These are phyloP conservation scores for Bjerkandera adusta DNA, from an alignment of 1,284 basidiomycete genomes.

Conservation along the genomic window DNA sequence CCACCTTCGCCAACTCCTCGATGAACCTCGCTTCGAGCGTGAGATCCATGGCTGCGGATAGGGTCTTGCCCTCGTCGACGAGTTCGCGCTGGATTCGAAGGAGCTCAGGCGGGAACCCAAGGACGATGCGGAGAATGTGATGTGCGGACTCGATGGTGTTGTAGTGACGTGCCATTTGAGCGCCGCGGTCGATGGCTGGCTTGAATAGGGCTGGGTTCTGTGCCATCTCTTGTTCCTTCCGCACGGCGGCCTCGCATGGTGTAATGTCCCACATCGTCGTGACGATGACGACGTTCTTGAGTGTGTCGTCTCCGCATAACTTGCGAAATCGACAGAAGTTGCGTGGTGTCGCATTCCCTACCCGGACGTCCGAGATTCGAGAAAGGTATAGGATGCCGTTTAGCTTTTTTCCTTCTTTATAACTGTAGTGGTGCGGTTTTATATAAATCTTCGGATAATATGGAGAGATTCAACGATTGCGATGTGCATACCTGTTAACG, in stretches of 20 bases:
- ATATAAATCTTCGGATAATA: not conserved
- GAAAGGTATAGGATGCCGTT: constrained; percentile 53
- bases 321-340: constrained; percentile 49
- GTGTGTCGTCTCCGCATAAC: constrained; percentile 45
- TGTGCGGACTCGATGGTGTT: constrained; percentile 17
- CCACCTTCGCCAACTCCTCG: constrained; percentile 6
- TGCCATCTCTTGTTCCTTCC: constrained; percentile 10
- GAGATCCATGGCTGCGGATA: constrained; percentile 8
- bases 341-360: constrained; percentile 45
- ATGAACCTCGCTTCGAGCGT: not conserved
- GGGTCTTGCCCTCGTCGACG: constrained; percentile 16
- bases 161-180: constrained; percentile 16
- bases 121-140: constrained; percentile 13
- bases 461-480: not conserved
- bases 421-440: constrained; percentile 33
- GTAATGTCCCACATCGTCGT: constrained; percentile 52
- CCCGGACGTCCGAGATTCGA: constrained; percentile 47
- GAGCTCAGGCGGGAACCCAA: constrained; percentile 10
- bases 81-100: constrained; percentile 18
- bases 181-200: constrained; percentile 17
- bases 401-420: constrained; percentile 40
- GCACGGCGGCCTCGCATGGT: constrained; percentile 4
- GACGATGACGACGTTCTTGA: constrained; percentile 46
- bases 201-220: constrained; percentile 15
- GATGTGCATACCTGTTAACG: constrained; percentile 18